Evolutionary conservation across 176 grass and related monocot genomes (phyloP), one percentile per base, ranked within the genome.

Genomic region (Saccharum officinarum): DNA sequence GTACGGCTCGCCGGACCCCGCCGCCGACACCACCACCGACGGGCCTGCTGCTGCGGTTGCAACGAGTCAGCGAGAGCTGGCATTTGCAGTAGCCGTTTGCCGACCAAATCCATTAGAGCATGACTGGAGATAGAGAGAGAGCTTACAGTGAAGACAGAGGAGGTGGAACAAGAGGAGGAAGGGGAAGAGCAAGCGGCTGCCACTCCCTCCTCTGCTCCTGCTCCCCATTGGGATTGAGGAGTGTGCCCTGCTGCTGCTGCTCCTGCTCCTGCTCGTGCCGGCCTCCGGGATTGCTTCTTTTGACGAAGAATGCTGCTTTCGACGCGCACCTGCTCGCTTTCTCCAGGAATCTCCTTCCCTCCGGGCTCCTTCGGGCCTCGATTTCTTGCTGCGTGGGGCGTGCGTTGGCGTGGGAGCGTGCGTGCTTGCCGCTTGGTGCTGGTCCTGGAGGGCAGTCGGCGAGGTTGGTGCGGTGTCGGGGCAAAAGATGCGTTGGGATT

Each of bases 151-250:
- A 62, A 85, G 69, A 25, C 78, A 86, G 39, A 82, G 69, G 65
- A 64, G 61, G 60, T 20, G 89, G 83, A 95, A 47, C 39, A 45
- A 85, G 64, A 92, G 61, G 38, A 87, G 69, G 41, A 60, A 46
- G 33, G 11, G 38, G 70, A 83, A 4, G 45, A 57, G 84, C 78
- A 76, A 65, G 50, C 57, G n/a, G 57, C 57, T 40, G 57, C 81
- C 75, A 40, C 75, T 67, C 30, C 79, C 79, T 76, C 87, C 84
- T 71, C 71, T 87, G 77, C 84, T 87, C 69, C 86, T 41, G 25
- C 80, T 89, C 71, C 84, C 91, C 94, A 93, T 96, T 52, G 80
- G 89, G 87, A 77, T 26, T 25, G 1, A 37, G 64, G 71, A 10
- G 75, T 5, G 22, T 37, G 65, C 28, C 13, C 66, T n/a, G 31